Evolutionary conservation across 2,329 filamentous ascomycete species (phyloP).

Genomic region (Lachnellula suecica): DNA sequence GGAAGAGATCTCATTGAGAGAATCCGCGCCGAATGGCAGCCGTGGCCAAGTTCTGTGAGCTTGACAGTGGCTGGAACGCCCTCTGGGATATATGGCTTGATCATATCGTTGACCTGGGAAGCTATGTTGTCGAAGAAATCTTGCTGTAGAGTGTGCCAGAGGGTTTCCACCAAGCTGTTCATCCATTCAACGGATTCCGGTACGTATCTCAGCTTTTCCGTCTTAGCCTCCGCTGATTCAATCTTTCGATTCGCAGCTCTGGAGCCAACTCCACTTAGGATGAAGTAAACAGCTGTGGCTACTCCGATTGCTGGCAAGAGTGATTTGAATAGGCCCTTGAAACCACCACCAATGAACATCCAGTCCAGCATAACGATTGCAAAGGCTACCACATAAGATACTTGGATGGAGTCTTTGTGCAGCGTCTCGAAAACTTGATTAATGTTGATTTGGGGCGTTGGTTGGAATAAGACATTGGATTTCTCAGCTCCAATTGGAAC

Average conservation of each 20-base stretch:
- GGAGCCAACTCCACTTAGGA: constrained; percentile 11
- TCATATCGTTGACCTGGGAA: constrained; percentile 16
- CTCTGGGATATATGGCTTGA: constrained; percentile 20
- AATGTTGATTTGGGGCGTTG: constrained; percentile 17
- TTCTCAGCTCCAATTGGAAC: constrained; percentile 22
- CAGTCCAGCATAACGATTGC: constrained; percentile 16
- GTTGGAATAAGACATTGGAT: constrained; percentile 22
- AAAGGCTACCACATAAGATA: constrained; percentile 14
- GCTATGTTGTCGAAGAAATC: constrained; percentile 20
- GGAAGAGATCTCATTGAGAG: constrained; percentile 23
- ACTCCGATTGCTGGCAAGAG: constrained; percentile 17
- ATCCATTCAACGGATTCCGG: constrained; percentile 12
- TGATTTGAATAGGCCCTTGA: constrained; percentile 15
- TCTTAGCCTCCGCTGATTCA: constrained; percentile 10
- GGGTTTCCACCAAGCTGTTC: constrained; percentile 11
- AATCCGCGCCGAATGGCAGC: constrained; percentile 14
- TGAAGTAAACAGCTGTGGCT: constrained; percentile 13
- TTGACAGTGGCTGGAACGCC: constrained; percentile 18
- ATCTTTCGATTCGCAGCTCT: constrained; percentile 2
- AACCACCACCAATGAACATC: constrained; percentile 20
- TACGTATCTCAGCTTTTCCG: constrained; percentile 17
- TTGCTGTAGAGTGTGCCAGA: constrained; percentile 18
- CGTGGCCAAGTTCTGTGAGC: constrained; percentile 17
- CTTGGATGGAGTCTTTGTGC: constrained; percentile 8
- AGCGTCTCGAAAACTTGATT: constrained; percentile 17